Conservation (phyloP, 805 yeast genomes). For the Barnettozyma salicaria region DNA sequence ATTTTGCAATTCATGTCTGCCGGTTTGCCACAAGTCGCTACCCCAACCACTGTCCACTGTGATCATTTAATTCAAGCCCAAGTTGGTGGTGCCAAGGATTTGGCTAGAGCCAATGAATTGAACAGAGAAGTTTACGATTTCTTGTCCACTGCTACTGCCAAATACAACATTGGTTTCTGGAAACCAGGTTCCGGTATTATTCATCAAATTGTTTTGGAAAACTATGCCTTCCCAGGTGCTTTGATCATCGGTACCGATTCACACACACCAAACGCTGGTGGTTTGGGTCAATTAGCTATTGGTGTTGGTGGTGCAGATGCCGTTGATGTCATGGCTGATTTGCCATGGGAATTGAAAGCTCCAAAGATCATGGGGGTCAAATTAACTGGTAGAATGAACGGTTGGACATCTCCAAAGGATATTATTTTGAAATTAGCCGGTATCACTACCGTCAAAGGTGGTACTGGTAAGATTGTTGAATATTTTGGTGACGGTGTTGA, state of each 20-base stretch:
- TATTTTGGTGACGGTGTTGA: slow-evolving; percentile 94
- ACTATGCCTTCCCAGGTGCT: slow-evolving; percentile 96
- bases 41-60: slow-evolving; percentile 95
- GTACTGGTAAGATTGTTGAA: slow-evolving; percentile 95
- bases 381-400: slow-evolving; percentile 84
- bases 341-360: slow-evolving; percentile 97
- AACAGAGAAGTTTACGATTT: slow-evolving; percentile 95
- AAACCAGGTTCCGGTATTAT: slow-evolving; percentile 99
- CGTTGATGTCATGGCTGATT: slow-evolving; percentile 90
- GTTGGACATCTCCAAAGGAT: slow-evolving; percentile 98
- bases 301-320: slow-evolving; percentile 99
- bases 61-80: slow-evolving; percentile 97
- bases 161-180: slow-evolving; percentile 98
- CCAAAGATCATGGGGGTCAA: slow-evolving; percentile 94
- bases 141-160: slow-evolving; percentile 82
- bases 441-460: slow-evolving; percentile 93
- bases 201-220: slow-evolving; percentile 94
- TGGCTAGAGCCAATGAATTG: slow-evolving; percentile 77
- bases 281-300: slow-evolving; percentile 94
- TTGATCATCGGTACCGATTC: slow-evolving; percentile 96
- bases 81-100: slow-evolving; percentile 81
- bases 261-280: slow-evolving; percentile 98
- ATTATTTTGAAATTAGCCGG: slow-evolving; percentile 91
- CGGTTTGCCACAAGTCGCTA: slow-evolving; percentile 84
- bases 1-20: slow-evolving; percentile 94